Conservation (phyloP, 768 basidiomycete genomes). For the Hemileccinum impolitum region DNA sequence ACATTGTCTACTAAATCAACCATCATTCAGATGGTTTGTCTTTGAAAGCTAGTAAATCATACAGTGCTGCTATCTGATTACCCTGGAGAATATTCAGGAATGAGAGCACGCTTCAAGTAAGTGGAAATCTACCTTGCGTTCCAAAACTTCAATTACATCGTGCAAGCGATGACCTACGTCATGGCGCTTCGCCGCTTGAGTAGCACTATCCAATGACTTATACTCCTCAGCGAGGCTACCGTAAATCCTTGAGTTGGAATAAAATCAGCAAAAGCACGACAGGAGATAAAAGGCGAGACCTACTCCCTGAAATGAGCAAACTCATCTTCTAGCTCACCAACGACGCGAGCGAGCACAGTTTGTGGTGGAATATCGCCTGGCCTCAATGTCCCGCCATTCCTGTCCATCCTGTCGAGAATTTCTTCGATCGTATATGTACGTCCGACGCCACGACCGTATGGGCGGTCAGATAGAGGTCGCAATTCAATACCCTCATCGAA, state of each 20-base stretch:
- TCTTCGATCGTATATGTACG: conserved; percentile 20
- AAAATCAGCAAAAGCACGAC: conserved; percentile 6
- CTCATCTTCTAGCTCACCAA: conserved; percentile 90
- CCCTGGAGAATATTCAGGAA: conserved; percentile 48
- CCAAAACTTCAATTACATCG: conserved; percentile 89
- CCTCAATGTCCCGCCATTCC: conserved; percentile 21
- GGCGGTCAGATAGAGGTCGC: not conserved
- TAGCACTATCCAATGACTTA: conserved; percentile 80
- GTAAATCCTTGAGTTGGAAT: conserved; percentile 64
- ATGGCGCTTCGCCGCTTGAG: conserved; percentile 76
- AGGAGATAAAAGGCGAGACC: conserved; percentile 21
- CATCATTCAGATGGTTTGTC: conserved; percentile 48
- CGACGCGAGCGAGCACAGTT: conserved; percentile 77
- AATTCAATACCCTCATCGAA: conserved; percentile 12
- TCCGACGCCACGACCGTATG: conserved; percentile 3
- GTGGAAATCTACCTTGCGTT: conserved; percentile 67
- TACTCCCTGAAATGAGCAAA: conserved; percentile 94
- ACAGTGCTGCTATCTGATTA: conserved; percentile 90
- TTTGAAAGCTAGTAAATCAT: conserved; percentile 76
- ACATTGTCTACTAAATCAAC: not conserved
- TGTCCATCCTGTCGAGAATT: conserved; percentile 25
- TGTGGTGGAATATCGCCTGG: conserved; percentile 66
- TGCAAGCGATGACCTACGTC: conserved; percentile 84
- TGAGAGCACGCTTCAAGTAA: not conserved
- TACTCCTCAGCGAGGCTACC: conserved; percentile 91